phyloP scores from a whole-genome alignment of 441 rosid species.

The Aleurites moluccanus region DNA sequence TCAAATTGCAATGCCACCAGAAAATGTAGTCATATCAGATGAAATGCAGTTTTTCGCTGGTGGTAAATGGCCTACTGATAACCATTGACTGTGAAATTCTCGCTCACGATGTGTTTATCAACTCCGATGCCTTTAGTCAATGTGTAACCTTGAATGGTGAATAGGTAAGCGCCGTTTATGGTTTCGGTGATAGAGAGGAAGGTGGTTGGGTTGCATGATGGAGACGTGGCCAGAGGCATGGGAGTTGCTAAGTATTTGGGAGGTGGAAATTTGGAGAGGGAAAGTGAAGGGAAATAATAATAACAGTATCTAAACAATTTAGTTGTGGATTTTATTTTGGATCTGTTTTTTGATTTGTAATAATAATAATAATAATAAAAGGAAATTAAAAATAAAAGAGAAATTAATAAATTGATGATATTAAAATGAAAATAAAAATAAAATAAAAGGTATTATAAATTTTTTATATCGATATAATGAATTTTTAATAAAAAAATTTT shows the following conservation, averaged over 20 bases:
- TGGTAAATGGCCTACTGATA: slow-evolving; percentile 85
- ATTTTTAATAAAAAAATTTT: no score
- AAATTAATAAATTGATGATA: no score
- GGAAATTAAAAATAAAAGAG: no score
- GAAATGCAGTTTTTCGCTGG: slow-evolving; percentile 54
- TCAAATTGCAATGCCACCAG: slow-evolving; percentile 82
- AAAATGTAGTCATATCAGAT: slow-evolving; percentile 54
- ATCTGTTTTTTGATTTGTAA: no score
- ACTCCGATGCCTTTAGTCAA: slow-evolving; percentile 91
- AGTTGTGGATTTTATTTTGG: no score
- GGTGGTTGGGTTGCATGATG: slow-evolving; percentile 49
- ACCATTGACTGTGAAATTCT: slow-evolving; percentile 74
- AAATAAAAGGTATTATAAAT: no score
- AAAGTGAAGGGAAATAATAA: no score
- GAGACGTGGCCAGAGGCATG: slow-evolving; percentile 36
- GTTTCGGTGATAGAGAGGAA: slow-evolving; percentile 83
- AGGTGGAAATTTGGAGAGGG: neutral
- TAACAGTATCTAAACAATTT: no score
- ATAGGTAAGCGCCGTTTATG: slow-evolving; percentile 81
- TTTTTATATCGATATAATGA: no score
- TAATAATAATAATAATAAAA: no score
- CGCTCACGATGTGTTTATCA: slow-evolving; percentile 91
- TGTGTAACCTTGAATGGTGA: slow-evolving; percentile 83
- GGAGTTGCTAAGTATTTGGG: neutral
- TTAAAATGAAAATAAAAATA: no score